A percentile compares a stretch with the other conserved stretches of the same genome.
Conservation (phyloP, 139 green algal genomes). For the Micromonas commoda region DNA sequence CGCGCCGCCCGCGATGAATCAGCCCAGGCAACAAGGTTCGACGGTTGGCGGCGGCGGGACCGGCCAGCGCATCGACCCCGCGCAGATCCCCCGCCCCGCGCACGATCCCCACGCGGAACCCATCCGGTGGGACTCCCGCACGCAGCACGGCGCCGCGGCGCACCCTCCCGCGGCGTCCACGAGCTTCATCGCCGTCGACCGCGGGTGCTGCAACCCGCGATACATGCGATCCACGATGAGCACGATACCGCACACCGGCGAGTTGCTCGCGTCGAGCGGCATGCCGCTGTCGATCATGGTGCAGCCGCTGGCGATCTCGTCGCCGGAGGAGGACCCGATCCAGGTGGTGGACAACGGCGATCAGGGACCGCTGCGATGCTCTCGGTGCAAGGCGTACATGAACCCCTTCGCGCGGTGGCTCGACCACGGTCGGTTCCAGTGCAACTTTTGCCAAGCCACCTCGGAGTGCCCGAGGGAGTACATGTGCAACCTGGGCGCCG, state of each 20-base stretch:
- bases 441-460: constrained; percentile 82
- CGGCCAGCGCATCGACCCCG: constrained; percentile 68
- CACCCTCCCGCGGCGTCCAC: constrained; percentile 38
- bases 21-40: too few relatives aligned
- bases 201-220: constrained; percentile 63
- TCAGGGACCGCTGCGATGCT: constrained; percentile 83
- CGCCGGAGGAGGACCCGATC: constrained; percentile 64
- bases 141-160: constrained; percentile 21
- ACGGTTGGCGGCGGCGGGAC: too few relatives aligned
- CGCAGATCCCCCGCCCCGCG: constrained; percentile 68
- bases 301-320: constrained; percentile 67
- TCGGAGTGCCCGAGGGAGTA: constrained; percentile 81
- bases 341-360: constrained; percentile 31
- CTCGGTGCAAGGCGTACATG: constrained; percentile 93
- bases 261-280: constrained; percentile 60
- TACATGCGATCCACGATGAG: constrained; percentile 77
- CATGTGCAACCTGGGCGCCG: constrained; percentile 68
- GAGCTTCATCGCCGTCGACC: constrained; percentile 57
- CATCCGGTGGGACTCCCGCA: constrained; percentile 64
- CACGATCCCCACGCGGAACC: neutral
- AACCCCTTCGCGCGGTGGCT: constrained; percentile 91
- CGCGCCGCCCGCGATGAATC: too few relatives aligned
- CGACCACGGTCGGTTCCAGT: constrained; percentile 76
- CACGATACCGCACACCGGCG: constrained; percentile 57
- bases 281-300: constrained; percentile 81